These are phyloP conservation scores for Keithomyces neogunnii DNA, from an alignment of 2,329 filamentous ascomycete species.

Conservation along the genomic window DNA sequence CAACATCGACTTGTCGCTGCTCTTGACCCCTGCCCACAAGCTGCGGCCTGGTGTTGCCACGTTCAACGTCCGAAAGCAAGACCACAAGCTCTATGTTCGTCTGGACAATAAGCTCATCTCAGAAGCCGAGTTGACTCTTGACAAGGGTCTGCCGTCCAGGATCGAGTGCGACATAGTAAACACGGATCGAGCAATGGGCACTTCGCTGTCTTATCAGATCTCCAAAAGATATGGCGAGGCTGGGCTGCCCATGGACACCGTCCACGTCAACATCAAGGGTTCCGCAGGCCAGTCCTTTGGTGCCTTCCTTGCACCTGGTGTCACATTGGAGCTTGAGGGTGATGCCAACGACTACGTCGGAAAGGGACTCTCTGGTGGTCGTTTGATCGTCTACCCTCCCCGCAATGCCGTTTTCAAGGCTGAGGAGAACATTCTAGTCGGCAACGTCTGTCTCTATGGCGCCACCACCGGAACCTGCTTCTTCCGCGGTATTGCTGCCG, in stretches of 20 bases:
- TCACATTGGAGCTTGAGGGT: slow-evolving; percentile 90
- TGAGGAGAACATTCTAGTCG: slow-evolving; percentile 89
- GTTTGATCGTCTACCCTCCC: slow-evolving; percentile 87
- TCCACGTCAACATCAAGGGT: slow-evolving; percentile 93
- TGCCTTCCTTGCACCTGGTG: slow-evolving; percentile 85
- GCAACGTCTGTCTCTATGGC: slow-evolving; percentile 92
- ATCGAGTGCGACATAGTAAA: slow-evolving; percentile 97
- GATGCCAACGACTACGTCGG: slow-evolving; percentile 96
- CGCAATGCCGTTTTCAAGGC: slow-evolving; percentile 88
- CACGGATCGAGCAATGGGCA: slow-evolving; percentile 88
- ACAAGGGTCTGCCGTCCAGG: slow-evolving; percentile 85
- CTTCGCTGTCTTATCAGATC: slow-evolving; percentile 91
- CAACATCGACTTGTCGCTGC: slow-evolving; percentile 87
- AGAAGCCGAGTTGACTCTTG: slow-evolving; percentile 86
- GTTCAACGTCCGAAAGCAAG: slow-evolving; percentile 96
- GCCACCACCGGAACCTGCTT: slow-evolving; percentile 85
- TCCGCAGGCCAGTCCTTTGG: slow-evolving; percentile 96
- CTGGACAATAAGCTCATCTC: slow-evolving; percentile 96
- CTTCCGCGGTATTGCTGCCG: slow-evolving; percentile 94
- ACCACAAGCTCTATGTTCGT: slow-evolving; percentile 85
- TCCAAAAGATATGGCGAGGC: slow-evolving; percentile 86
- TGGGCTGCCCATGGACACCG: slow-evolving; percentile 83
- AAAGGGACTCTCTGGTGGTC: slow-evolving; percentile 89
- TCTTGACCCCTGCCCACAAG: slow-evolving; percentile 91
- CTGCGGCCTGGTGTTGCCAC: slow-evolving; percentile 89